Base-by-base conservation (phyloP, 1,139 yeast genomes). In the Kurtzmaniella natalensis region DNA sequence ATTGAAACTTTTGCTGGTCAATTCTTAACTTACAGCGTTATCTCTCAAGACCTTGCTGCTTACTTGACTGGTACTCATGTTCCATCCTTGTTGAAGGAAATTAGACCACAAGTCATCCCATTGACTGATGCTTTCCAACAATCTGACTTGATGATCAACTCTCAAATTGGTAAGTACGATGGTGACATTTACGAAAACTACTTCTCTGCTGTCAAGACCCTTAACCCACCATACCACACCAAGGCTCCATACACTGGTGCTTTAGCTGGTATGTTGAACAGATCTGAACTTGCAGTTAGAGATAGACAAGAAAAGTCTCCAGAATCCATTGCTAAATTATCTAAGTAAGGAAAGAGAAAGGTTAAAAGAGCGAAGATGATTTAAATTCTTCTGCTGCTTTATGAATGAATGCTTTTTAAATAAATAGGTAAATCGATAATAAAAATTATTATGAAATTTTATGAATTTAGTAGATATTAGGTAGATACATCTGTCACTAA, bases 41-140 rank as follows among this genome's bases (percentile, higher is more conserved):
- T 62, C 33, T 48, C 61, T 13, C 46, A 68, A 7, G 58, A 57
- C 16, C 55, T 66, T 30, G 57, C 64, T 45, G 52, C 59, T 33
- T 52, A 52, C 32, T 52, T 65, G 44, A 57, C 59, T 38, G 50
- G 60, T 36, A 47, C 47, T 32, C 51, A 54, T 38, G 55, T 64
- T 40, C 64, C 70, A 34, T 55, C 50, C 34, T 53, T 64, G 37
- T 63, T 66, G 46, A 43, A 44, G 35, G 63, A 61, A 39, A 46
- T 69, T 39, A 64, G 75, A 55, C 72, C 72, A 28, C 59, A 65
- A 41, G 69, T 63, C 28, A 57, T 69, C 42, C 67, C 70, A 18
- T 64, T 58, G 41, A 68, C 74, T 28, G 75, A 69, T 50, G 56
- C 74, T n/a, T 69, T 69, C 70, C 70, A 67, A 47, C 59, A 55